phyloP scores from a whole-genome alignment of 2,329 filamentous ascomycete genomes.

The Curvularia sp. region DNA sequence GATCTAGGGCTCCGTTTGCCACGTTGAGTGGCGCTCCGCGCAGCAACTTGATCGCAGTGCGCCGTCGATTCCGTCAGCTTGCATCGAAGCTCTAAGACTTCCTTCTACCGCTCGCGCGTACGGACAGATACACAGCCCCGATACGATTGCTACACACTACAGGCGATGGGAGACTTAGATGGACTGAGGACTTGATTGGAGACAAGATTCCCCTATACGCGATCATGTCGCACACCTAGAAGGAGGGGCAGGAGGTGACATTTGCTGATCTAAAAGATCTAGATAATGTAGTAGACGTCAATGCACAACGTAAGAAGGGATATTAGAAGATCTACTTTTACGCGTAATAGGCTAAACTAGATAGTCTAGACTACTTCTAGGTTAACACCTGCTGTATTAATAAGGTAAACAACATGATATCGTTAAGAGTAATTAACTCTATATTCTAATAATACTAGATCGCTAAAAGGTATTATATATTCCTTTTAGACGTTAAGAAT shows the following conservation, averaged over 20 bases:
- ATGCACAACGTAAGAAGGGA: not conserved
- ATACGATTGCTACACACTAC: conserved; percentile 22
- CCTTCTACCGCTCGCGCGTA: conserved; percentile 15
- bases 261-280: not conserved
- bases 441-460: too few species aligned
- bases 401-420: too few species aligned
- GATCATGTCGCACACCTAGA: conserved; percentile 18
- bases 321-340: conserved; percentile 1
- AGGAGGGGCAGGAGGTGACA: not conserved
- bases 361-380: too few species aligned
- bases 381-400: too few species aligned
- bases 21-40: too few species aligned
- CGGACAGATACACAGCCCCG: conserved; percentile 3
- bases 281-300: too few species aligned
- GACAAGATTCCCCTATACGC: conserved; percentile 18
- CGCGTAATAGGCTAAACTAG: not conserved
- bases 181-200: conserved; percentile 11
- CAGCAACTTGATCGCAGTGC: too few species aligned
- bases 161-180: conserved; percentile 18
- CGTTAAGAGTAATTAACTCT: too few species aligned
- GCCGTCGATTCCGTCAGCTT: conserved; percentile 16
- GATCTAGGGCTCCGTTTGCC: too few species aligned
- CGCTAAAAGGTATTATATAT: conserved; percentile 26
- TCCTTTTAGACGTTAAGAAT: conserved; percentile 21
- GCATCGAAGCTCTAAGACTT: conserved; percentile 11